Evolutionary conservation across 768 basidiomycete genomes (phyloP).

Genomic region (Strobilomyces echinocephalus): DNA sequence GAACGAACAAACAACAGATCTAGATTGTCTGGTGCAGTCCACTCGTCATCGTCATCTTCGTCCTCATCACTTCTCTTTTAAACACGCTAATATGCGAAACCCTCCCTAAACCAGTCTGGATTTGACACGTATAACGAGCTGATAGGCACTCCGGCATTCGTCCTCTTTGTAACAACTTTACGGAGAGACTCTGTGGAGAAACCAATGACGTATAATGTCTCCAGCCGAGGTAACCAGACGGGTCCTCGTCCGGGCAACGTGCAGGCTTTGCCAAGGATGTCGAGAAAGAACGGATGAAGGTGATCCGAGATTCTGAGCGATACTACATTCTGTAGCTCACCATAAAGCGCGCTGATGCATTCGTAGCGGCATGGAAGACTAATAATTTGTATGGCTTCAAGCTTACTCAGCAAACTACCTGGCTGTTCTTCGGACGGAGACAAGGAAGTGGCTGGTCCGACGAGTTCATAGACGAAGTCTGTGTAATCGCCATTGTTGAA

Average conservation of each 20-base stretch:
- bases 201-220: background rate
- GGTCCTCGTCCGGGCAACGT: background rate
- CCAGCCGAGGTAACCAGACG: background rate
- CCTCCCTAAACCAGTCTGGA: too few species aligned
- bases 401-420: background rate
- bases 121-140: background rate
- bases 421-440: background rate
- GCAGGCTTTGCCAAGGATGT: background rate
- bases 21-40: too few species aligned
- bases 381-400: background rate
- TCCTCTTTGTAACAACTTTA: background rate
- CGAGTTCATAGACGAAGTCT: background rate
- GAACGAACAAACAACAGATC: too few species aligned
- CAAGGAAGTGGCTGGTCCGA: background rate
- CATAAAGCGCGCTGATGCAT: background rate
- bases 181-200: background rate
- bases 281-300: background rate
- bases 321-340: background rate
- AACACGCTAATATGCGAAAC: too few species aligned
- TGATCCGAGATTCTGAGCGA: slow-evolving; percentile 8
- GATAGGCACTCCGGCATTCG: background rate
- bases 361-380: background rate
- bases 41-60: too few species aligned
- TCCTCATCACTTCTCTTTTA: too few species aligned
- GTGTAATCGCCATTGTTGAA: background rate